A percentile compares a stretch with the other conserved stretches of the same genome.
Conservation (phyloP, 208 protist species). For the Acanthamoeba castellanii region DNA sequence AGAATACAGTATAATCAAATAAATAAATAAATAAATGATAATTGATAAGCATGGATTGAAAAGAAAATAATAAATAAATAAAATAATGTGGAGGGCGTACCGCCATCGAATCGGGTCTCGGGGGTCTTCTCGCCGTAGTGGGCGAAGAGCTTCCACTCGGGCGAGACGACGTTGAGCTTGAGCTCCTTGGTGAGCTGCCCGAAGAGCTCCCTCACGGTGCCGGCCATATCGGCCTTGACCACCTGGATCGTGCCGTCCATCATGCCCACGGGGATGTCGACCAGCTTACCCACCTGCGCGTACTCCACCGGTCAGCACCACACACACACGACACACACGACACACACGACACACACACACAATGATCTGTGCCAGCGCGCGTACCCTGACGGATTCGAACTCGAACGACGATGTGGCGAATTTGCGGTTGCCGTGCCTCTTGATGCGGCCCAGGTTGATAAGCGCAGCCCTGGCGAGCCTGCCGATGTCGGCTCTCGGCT, state of each 20-base stretch:
- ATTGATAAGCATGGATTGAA: not conserved
- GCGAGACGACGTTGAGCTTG: slow-evolving; percentile 7
- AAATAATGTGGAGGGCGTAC: not conserved
- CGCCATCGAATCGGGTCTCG: slow-evolving; percentile 44
- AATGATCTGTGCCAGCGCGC: not conserved
- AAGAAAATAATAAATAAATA: not conserved
- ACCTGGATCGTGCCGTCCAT: slow-evolving; percentile 46
- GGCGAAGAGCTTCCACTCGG: slow-evolving; percentile 58
- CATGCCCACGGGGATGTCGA: slow-evolving; percentile 26
- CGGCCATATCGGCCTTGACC: slow-evolving; percentile 58
- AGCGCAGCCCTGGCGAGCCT: slow-evolving; percentile 23
- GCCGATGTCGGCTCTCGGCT: slow-evolving; percentile 47
- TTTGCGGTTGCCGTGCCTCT: slow-evolving; percentile 36
- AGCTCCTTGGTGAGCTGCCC: slow-evolving; percentile 45
- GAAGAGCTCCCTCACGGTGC: slow-evolving; percentile 45
- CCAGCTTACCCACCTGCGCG: slow-evolving; percentile 26
- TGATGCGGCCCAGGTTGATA: slow-evolving; percentile 58
- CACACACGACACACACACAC: not conserved
- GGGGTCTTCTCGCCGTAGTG: slow-evolving; percentile 61
- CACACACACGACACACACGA: not conserved
- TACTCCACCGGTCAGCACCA: no score
- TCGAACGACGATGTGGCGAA: slow-evolving; percentile 59
- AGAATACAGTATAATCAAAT: not conserved
- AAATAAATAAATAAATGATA: not conserved
- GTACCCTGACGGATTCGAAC: slow-evolving; percentile 39